phyloP scores from a whole-genome alignment of 768 basidiomycete species.

The Calocybe indica region DNA sequence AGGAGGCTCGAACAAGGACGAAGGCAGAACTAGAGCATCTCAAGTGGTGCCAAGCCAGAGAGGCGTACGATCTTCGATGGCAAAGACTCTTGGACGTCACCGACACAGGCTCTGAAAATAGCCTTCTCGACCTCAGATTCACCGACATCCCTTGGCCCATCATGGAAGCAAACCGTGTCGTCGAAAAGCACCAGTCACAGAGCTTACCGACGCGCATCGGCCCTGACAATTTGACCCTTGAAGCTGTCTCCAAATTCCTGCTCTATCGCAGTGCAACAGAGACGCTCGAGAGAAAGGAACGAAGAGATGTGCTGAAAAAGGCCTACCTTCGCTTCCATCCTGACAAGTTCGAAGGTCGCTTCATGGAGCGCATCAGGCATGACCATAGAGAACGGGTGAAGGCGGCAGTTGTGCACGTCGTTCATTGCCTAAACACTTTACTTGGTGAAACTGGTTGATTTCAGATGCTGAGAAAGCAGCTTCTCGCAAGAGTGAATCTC shows the following conservation, averaged over 20 bases:
- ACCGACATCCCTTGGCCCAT: slow-evolving; percentile 75
- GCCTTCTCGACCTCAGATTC: slow-evolving; percentile 31
- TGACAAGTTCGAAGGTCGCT: slow-evolving; percentile 75
- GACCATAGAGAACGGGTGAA: slow-evolving; percentile 43
- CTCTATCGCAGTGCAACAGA: slow-evolving; percentile 21
- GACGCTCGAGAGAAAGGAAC: slow-evolving; percentile 27
- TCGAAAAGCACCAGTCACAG: slow-evolving; percentile 12
- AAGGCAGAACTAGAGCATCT: slow-evolving; percentile 42
- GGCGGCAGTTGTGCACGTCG: slow-evolving; percentile 61
- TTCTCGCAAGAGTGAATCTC: no score
- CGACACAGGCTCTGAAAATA: slow-evolving; percentile 11
- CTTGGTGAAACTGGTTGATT: slow-evolving; percentile 30
- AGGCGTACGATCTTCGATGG: slow-evolving; percentile 56
- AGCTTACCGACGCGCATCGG: slow-evolving; percentile 11
- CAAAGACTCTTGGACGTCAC: slow-evolving; percentile 34
- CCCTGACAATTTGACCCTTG: slow-evolving; percentile 47
- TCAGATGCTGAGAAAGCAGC: not conserved
- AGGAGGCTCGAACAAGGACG: slow-evolving; percentile 44
- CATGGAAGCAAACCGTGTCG: slow-evolving; percentile 23
- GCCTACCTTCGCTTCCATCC: slow-evolving; percentile 72
- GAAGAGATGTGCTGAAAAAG: slow-evolving; percentile 53
- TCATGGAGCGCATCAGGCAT: slow-evolving; percentile 46
- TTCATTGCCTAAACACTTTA: slow-evolving; percentile 50
- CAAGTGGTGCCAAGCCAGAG: slow-evolving; percentile 38
- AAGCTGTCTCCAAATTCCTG: slow-evolving; percentile 55